phyloP scores from a whole-genome alignment of 163 green algal species.

The Scenedesmus sp. region DNA sequence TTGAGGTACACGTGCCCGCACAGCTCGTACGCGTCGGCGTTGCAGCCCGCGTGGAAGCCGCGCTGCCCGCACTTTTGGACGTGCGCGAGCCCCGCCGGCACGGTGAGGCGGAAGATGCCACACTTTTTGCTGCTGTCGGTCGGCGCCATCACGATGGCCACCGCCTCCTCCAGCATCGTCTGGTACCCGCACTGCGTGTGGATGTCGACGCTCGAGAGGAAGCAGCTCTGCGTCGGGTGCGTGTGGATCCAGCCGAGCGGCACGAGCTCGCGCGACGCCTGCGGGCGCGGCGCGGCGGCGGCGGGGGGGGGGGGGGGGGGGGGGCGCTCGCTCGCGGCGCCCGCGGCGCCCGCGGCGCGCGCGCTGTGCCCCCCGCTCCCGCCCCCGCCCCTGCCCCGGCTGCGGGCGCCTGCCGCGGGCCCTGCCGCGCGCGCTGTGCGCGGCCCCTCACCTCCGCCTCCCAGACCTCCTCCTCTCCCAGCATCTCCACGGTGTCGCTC shows the following conservation, averaged over 20 bases:
- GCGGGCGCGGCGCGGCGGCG: too few species aligned
- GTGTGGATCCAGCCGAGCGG: conserved; percentile 98
- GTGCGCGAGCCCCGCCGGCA: conserved; percentile 86
- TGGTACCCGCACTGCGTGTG: conserved; percentile 89
- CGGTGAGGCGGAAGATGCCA: conserved; percentile 94
- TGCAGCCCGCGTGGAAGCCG: conserved; percentile 91
- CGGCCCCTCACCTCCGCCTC: conserved; percentile 59
- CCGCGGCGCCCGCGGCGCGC: too few species aligned
- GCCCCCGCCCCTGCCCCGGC: too few species aligned
- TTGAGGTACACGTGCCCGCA: conserved; percentile 92
- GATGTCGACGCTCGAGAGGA: conserved; percentile 95
- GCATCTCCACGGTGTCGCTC: conserved; percentile 75
- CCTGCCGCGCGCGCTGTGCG: neutral
- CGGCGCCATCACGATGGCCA: conserved; percentile 98
- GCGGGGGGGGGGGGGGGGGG: neutral
- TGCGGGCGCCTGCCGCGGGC: neutral
- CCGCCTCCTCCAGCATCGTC: conserved; percentile 94
- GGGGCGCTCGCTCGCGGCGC: too few species aligned
- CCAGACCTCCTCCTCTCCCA: conserved; percentile 95
- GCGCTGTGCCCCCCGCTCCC: too few species aligned
- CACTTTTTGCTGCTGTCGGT: conserved; percentile 76
- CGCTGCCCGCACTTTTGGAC: conserved; percentile 86
- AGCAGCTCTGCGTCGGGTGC: conserved; percentile 96
- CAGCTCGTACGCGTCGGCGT: conserved; percentile 89
- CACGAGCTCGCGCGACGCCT: conserved; percentile 83